Percentiles rank a stretch among this genome's conserved stretches.
These are phyloP conservation scores for Salvia sclarea DNA, from an alignment of 305 asterid genomes.

Conservation along the genomic window DNA sequence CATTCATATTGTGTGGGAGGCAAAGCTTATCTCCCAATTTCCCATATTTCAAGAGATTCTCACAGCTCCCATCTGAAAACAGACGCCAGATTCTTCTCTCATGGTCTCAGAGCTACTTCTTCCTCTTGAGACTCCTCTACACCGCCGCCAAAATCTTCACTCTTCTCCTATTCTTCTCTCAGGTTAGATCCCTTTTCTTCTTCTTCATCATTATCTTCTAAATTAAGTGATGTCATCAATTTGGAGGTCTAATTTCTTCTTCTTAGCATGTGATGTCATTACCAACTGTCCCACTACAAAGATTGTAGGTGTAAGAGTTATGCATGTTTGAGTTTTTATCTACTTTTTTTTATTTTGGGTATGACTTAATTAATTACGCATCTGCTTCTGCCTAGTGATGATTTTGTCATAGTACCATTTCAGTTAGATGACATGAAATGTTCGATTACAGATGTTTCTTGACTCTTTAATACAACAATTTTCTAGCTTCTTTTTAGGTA, in stretches of 20 bases:
- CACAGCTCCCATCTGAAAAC: constrained; percentile 39
- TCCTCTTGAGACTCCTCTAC: constrained; percentile 50
- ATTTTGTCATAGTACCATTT: background rate
- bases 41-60: constrained; percentile 62
- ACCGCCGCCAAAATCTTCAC: constrained; percentile 49
- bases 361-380: background rate
- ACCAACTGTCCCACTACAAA: background rate
- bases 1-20: constrained; percentile 59
- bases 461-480: constrained; percentile 14
- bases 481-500: too few relatives aligned
- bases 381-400: background rate
- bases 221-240: background rate
- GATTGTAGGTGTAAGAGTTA: background rate
- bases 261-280: background rate
- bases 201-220: too few relatives aligned
- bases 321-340: background rate
- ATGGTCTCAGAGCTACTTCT: constrained; percentile 62
- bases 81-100: constrained; percentile 52
- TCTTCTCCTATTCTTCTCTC: constrained; percentile 59
- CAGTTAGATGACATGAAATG: background rate
- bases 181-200: too few relatives aligned
- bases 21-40: constrained; percentile 51
- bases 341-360: background rate
- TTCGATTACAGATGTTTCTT: background rate
- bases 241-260: background rate